Evolutionary conservation across 2,329 filamentous ascomycete species (phyloP).

Genomic region (Fusarium avenaceum): DNA sequence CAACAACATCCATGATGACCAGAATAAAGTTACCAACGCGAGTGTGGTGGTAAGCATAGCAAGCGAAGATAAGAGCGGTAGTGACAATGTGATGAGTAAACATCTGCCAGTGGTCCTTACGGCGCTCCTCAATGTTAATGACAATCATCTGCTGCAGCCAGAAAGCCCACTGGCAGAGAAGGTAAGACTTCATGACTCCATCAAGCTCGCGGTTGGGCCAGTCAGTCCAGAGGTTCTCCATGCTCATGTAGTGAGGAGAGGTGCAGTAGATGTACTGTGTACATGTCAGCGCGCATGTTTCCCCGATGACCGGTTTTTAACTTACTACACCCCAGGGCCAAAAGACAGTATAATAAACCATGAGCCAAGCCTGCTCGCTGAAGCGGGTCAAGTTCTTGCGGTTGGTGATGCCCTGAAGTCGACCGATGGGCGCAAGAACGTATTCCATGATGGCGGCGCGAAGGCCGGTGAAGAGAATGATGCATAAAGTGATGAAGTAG

Average conservation of each 20-base stretch:
- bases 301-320: slow-evolving; percentile 20
- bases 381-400: slow-evolving; percentile 85
- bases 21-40: slow-evolving; percentile 91
- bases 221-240: slow-evolving; percentile 83
- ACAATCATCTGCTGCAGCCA: slow-evolving; percentile 96
- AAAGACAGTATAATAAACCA: slow-evolving; percentile 85
- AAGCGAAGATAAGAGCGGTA: slow-evolving; percentile 80
- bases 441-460: slow-evolving; percentile 91
- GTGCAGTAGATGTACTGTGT: slow-evolving; percentile 82
- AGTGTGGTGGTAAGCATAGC: slow-evolving; percentile 89
- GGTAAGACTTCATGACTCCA: slow-evolving; percentile 86
- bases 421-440: slow-evolving; percentile 82
- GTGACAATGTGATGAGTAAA: slow-evolving; percentile 95
- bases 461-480: slow-evolving; percentile 88
- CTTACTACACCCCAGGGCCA: slow-evolving; percentile 88
- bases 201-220: slow-evolving; percentile 85
- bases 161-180: slow-evolving; percentile 90
- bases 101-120: slow-evolving; percentile 98
- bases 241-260: slow-evolving; percentile 82
- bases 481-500: slow-evolving; percentile 83
- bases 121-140: slow-evolving; percentile 91
- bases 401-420: slow-evolving; percentile 77
- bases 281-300: slow-evolving; percentile 20
- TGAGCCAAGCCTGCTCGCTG: slow-evolving; percentile 93
- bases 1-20: slow-evolving; percentile 93